Base-by-base conservation (phyloP, 495 filamentous ascomycete species). In the Neurospora sp. region DNA sequence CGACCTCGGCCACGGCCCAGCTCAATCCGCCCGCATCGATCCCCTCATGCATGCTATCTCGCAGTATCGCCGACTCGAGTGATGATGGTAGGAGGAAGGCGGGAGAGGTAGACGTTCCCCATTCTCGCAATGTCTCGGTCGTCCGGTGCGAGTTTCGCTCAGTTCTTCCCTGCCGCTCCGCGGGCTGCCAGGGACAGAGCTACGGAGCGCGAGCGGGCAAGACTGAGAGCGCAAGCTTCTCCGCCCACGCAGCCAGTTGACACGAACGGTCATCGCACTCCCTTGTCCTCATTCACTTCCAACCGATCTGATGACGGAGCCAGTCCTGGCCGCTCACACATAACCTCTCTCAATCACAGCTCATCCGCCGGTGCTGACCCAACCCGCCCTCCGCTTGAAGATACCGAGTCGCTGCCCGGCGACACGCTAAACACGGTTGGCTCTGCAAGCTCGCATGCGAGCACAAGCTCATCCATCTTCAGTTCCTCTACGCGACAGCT, bases 121-220 rank as follows among this genome's bases (percentile, higher is more conserved):
- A 79, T 77, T 76, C 74, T 81, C 81, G 85, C 82, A 80, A 93
- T 93, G 92, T 92, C 93, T 87, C 91, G 91, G 85, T 89, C 91
- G 77, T 86, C 89, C 71, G 85, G 82, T 77, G 91, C 92, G 85
- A 89, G 92, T 80, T 96, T 93, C 88, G 92, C 92, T 80, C 89
- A 94, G 82, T 96, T 94, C 86, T 97, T 96, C 81, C 93, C 94
- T 73, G 89, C 91, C 80, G 94, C 94, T 74, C 92, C 94, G 74
- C 82, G 86, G 74, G 85, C 82, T 59, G 84, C 86, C 69, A 85
- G 82, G 81, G 85, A 87, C 79, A 85, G 84, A 80, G 85, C 86
- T 72, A 84, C 82, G 79, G 85, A 88, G 79, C 82, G 86, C 75
- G 86, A 87, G 78, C 82, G 74, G 78, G 79, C 76, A 47, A 80